A percentile compares a stretch with the other conserved stretches of the same genome.
phyloP scores from a whole-genome alignment of 129 eudicot species.

The Saussurea involucrata region DNA sequence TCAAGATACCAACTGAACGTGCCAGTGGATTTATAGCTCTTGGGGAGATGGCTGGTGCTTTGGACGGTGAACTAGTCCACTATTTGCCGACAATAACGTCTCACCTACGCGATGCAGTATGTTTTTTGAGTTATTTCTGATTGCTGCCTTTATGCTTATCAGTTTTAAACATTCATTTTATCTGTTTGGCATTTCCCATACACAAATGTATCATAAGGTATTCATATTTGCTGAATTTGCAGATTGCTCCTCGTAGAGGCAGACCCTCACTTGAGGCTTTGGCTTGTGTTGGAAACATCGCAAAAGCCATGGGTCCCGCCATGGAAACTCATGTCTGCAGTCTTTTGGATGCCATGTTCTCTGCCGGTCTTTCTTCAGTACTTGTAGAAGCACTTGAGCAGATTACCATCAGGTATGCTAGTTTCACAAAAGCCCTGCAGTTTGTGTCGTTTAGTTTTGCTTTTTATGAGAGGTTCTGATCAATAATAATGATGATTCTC shows the following conservation, averaged over 20 bases:
- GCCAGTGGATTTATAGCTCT: conserved; percentile 98
- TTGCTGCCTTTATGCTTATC: not conserved
- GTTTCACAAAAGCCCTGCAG: not conserved
- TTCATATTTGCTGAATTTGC: conserved; percentile 14
- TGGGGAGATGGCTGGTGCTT: conserved; percentile 99
- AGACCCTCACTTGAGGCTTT: conserved; percentile 92
- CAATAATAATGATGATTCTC: not conserved
- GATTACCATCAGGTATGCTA: conserved; percentile 62
- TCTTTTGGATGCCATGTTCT: conserved; percentile 87
- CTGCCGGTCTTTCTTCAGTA: conserved; percentile 77
- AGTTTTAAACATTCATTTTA: not conserved
- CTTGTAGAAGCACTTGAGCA: conserved; percentile 86
- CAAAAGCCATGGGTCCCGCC: conserved; percentile 90
- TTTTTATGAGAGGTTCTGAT: conserved; percentile 11
- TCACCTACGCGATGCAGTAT: conserved; percentile 96
- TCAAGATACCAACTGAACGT: conserved; percentile 91
- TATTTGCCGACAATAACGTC: conserved; percentile 99
- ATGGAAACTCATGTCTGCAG: conserved; percentile 81
- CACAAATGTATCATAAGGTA: not conserved
- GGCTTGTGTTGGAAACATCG: conserved; percentile 93
- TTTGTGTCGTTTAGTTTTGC: conserved; percentile 3
- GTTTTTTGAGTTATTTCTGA: conserved; percentile 19
- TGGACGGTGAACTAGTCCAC: conserved; percentile 91
- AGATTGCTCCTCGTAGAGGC: conserved; percentile 99
- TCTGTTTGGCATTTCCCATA: conserved; percentile 2